Conservation (phyloP, 176 grass and related monocot species). For the Oryza brachyantha region DNA sequence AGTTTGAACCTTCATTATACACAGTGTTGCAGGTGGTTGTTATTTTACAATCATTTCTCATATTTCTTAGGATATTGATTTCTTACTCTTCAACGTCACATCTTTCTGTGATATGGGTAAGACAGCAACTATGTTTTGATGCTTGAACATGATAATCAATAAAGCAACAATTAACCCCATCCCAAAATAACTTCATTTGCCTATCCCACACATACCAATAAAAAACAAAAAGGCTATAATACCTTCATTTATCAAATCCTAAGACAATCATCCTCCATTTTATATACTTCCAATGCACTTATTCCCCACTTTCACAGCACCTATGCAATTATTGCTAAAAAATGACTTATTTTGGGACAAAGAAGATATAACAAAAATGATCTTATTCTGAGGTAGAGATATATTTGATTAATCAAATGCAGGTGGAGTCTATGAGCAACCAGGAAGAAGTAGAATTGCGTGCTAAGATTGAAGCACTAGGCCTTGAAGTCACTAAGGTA, state of each 20-base stretch:
- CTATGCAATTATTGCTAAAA: no score
- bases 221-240: no score
- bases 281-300: no score
- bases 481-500: slow-evolving; percentile 75
- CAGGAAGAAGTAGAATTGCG: slow-evolving; percentile 92
- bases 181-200: no score
- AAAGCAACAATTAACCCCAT: no score
- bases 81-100: not conserved
- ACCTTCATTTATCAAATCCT: no score
- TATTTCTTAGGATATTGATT: not conserved
- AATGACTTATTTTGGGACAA: no score
- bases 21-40: not conserved
- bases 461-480: slow-evolving; percentile 86
- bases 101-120: not conserved
- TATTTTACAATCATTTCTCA: not conserved
- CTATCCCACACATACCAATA: no score
- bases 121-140: not conserved
- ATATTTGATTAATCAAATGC: slow-evolving; percentile 16
- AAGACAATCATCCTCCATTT: no score
- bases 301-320: no score
- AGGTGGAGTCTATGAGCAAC: slow-evolving; percentile 95
- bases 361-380: no score
- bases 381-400: no score
- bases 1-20: not conserved
- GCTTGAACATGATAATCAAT: not conserved